A percentile compares a stretch with the other conserved stretches of the same genome.
Evolutionary conservation across 345 rosid genomes (phyloP).

Genomic region (Brassica juncea): DNA sequence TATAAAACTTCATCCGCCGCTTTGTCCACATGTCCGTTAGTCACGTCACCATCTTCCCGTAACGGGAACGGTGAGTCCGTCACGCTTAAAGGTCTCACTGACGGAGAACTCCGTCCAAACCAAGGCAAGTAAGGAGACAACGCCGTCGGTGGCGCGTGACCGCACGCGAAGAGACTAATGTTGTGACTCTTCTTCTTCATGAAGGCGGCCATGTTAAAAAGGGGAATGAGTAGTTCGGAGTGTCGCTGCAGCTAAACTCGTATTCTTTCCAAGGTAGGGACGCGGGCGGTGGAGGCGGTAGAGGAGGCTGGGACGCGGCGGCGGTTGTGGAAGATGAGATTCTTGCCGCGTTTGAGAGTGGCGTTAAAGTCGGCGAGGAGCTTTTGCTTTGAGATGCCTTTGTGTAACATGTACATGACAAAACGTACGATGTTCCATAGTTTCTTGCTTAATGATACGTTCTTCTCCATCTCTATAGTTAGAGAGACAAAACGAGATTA

Average conservation of each 20-base stretch:
- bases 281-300: not conserved
- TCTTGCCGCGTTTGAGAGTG: slow-evolving; percentile 80
- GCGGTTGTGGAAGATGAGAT: slow-evolving; percentile 64
- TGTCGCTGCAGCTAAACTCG: slow-evolving; percentile 95
- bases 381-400: slow-evolving; percentile 61
- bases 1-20: slow-evolving; percentile 82
- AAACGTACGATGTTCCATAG: slow-evolving; percentile 64
- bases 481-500: not conserved
- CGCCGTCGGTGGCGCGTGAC: slow-evolving; percentile 25
- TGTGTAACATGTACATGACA: slow-evolving; percentile 66
- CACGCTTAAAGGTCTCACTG: slow-evolving; percentile 69
- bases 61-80: slow-evolving; percentile 95
- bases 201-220: slow-evolving; percentile 37
- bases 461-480: slow-evolving; percentile 41
- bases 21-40: slow-evolving; percentile 59
- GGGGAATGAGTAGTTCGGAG: slow-evolving; percentile 60
- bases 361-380: slow-evolving; percentile 71
- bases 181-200: slow-evolving; percentile 36
- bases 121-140: slow-evolving; percentile 39
- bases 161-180: slow-evolving; percentile 57
- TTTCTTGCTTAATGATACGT: slow-evolving; percentile 56
- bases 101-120: slow-evolving; percentile 58
- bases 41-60: slow-evolving; percentile 49
- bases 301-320: slow-evolving; percentile 30
- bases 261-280: slow-evolving; percentile 46